Evolutionary conservation across 768 basidiomycete species (phyloP), one percentile per base, ranked within the genome.

Genomic region (Lactarius psammicola): DNA sequence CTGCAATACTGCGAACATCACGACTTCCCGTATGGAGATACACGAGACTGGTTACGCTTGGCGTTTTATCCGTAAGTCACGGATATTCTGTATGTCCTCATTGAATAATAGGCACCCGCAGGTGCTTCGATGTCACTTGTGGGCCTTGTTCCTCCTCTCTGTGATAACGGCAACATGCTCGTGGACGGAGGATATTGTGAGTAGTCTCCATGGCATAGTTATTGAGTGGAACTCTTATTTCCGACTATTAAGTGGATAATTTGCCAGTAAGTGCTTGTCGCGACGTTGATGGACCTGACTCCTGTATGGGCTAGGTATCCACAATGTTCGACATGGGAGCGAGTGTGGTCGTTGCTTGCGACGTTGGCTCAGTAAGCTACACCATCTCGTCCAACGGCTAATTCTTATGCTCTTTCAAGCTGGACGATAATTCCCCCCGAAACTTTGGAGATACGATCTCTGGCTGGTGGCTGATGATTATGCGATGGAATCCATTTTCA

Each of bases 11-110:
- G 96, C 97, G 23, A 98, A 98, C 72, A 97, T 99, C 75, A 94
- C 89, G 60, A 93, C 92, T 54, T 97, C 94, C 10, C 84, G 88
- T 10, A 98, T 98, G 94, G 95, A 98, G 73, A 88, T 98, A 51
- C 97, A 99, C 72, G 91, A 95, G 71, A 92, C 93, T 15, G 97
- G 97, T n/a, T 98, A 98, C 78, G 96, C 97, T 15, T 99, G 96
- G 96, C 83, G 94, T 70, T 93, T 87, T 73, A 92, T 93, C 62
- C 90, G 93, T 92, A 74, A 70, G 82, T 73, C 23, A 33, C 10
- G n/a, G 31, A 17, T 17, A 54, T 55, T 18, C 3, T 26, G 55
- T 49, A n/a, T 59, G n/a, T 38, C 51, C 13, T 8, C 42, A 15
- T 62, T 64, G 38, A 53, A 26, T 51, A 31, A 64, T 17, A 18